Conservation (phyloP, 495 filamentous ascomycete genomes). For the Massariosphaeria phaeospora region DNA sequence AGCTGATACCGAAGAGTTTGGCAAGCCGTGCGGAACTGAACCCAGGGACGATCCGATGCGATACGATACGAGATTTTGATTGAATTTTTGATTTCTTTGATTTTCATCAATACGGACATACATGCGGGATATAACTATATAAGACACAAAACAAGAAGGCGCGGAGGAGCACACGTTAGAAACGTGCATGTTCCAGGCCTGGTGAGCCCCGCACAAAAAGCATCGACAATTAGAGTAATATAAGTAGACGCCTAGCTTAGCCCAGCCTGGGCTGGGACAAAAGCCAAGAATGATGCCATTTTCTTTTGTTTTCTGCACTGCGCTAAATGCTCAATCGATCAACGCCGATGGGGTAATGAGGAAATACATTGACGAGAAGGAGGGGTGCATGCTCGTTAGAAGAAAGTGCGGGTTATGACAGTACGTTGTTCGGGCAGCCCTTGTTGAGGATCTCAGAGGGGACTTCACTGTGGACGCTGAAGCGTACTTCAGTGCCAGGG, state of each 20-base stretch:
- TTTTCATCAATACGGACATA: too few relatives aligned
- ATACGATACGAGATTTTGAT: too few relatives aligned
- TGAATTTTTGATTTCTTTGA: too few relatives aligned
- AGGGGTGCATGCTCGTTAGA: not conserved
- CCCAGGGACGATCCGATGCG: too few relatives aligned
- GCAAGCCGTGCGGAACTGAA: too few relatives aligned
- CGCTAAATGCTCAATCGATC: slow-evolving; percentile 6
- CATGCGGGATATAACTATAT: too few relatives aligned
- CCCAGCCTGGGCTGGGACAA: too few relatives aligned
- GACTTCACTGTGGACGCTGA: slow-evolving; percentile 28
- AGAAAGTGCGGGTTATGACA: slow-evolving; percentile 5
- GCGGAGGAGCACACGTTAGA: not conserved
- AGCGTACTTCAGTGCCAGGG: slow-evolving; percentile 34
- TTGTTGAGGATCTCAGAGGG: slow-evolving; percentile 34
- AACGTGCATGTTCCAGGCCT: not conserved
- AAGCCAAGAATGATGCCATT: too few relatives aligned
- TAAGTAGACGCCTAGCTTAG: too few relatives aligned
- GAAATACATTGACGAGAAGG: not conserved
- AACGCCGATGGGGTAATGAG: slow-evolving; percentile 2
- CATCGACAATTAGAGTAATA: not conserved
- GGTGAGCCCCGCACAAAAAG: not conserved
- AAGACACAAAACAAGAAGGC: too few relatives aligned
- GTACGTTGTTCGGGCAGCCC: not conserved
- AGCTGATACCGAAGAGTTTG: too few relatives aligned
- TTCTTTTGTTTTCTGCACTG: not conserved